phyloP scores from a whole-genome alignment of 2,329 filamentous ascomycete species.

The Trichoderma guizhouense region DNA sequence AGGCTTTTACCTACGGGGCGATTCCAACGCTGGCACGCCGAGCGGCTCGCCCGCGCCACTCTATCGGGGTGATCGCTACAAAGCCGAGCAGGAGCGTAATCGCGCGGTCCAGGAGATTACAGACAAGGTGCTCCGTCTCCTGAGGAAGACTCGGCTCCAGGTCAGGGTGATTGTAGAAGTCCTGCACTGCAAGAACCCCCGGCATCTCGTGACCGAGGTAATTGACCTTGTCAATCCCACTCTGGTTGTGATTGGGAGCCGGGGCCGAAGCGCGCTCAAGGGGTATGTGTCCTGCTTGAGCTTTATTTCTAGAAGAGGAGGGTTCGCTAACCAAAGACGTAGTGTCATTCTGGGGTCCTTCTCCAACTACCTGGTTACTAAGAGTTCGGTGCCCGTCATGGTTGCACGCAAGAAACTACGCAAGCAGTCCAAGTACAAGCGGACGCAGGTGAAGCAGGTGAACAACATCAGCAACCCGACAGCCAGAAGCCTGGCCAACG shows the following conservation, averaged over 20 bases:
- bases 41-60: slow-evolving; percentile 47
- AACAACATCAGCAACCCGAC: slow-evolving; percentile 76
- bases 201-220: slow-evolving; percentile 93
- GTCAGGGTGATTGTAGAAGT: slow-evolving; percentile 93
- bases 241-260: slow-evolving; percentile 85
- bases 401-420: slow-evolving; percentile 86
- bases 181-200: slow-evolving; percentile 96
- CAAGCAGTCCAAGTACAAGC: slow-evolving; percentile 81
- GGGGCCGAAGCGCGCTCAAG: slow-evolving; percentile 87
- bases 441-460: slow-evolving; percentile 63
- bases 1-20: slow-evolving; percentile 27
- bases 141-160: slow-evolving; percentile 88
- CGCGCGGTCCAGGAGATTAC: slow-evolving; percentile 82
- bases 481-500: slow-evolving; percentile 63
- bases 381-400: slow-evolving; percentile 97
- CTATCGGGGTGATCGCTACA: slow-evolving; percentile 50
- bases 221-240: slow-evolving; percentile 92
- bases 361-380: slow-evolving; percentile 95
- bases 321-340: slow-evolving; percentile 31
- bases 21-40: slow-evolving; percentile 32
- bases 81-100: slow-evolving; percentile 73
- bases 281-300: slow-evolving; percentile 57
- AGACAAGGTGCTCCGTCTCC: slow-evolving; percentile 74
- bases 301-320: slow-evolving; percentile 15
- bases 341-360: slow-evolving; percentile 95